These are phyloP conservation scores for Torulaspora quercuum DNA, from an alignment of 805 yeast species.

Conservation along the genomic window DNA sequence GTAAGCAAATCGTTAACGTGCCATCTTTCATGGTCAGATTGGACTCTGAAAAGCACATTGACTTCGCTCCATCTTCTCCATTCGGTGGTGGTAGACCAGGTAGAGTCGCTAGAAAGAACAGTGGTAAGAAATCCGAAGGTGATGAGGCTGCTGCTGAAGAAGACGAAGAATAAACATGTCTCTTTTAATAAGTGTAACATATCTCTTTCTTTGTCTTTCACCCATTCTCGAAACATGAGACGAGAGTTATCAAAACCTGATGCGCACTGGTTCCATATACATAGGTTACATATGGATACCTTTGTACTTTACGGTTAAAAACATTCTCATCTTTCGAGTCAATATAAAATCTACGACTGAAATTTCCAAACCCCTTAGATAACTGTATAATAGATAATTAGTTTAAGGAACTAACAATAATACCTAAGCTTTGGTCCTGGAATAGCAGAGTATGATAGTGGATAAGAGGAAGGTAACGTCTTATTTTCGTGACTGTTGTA, in stretches of 20 bases:
- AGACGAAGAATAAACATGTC: slow-evolving; percentile 61
- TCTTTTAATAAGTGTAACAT: slow-evolving; percentile 9
- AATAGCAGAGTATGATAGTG: too few relatives aligned
- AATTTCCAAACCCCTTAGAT: too few relatives aligned
- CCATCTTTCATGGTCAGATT: slow-evolving; percentile 99
- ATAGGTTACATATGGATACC: slow-evolving; percentile 13
- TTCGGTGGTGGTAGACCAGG: slow-evolving; percentile 99
- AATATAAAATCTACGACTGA: too few relatives aligned
- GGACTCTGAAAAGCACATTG: slow-evolving; percentile 99
- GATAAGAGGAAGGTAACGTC: too few relatives aligned
- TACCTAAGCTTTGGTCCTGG: too few relatives aligned
- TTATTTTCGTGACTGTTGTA: not conserved
- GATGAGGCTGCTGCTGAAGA: slow-evolving; percentile 72
- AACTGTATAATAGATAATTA: too few relatives aligned
- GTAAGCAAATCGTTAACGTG: slow-evolving; percentile 97
- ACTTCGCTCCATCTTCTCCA: slow-evolving; percentile 98
- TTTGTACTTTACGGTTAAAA: too few relatives aligned
- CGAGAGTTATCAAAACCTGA: too few relatives aligned
- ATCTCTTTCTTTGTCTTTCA: slow-evolving; percentile 5
- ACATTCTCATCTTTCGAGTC: too few relatives aligned
- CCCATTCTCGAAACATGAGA: too few relatives aligned
- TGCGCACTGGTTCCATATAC: slow-evolving; percentile 14
- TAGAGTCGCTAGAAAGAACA: slow-evolving; percentile 96
- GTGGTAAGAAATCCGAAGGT: slow-evolving; percentile 59
- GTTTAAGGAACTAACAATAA: too few relatives aligned